Percentiles rank a stretch among this genome's conserved stretches.
Conservation (phyloP, 2,329 filamentous ascomycete species). For the Microsporum audouinii region DNA sequence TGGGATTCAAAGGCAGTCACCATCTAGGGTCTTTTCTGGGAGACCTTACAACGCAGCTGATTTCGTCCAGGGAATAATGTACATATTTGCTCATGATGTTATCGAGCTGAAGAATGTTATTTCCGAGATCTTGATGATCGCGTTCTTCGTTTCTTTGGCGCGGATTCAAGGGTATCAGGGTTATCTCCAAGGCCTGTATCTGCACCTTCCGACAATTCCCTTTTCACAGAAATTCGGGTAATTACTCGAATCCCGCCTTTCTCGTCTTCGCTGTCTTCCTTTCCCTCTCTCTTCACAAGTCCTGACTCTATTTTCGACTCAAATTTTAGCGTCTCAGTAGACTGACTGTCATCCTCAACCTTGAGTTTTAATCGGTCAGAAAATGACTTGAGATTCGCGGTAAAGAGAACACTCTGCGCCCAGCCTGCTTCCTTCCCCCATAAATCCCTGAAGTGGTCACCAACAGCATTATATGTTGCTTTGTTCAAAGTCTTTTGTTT, state of each 20-base stretch:
- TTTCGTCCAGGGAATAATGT: neutral
- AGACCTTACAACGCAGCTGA: neutral
- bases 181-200: neutral
- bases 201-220: constrained; percentile 10
- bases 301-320: neutral
- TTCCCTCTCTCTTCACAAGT: neutral
- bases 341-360: constrained; percentile 23
- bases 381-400: constrained; percentile 79
- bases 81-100: neutral
- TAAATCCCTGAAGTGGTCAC: constrained; percentile 73
- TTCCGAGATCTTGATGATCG: constrained; percentile 1
- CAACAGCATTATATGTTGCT: constrained; percentile 76
- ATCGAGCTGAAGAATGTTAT: neutral
- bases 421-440: constrained; percentile 94
- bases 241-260: neutral
- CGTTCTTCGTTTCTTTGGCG: constrained; percentile 10
- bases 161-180: neutral
- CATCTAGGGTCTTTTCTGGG: neutral
- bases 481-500: constrained; percentile 81
- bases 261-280: neutral
- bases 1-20: constrained; percentile 3
- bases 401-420: constrained; percentile 95
- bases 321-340: neutral
- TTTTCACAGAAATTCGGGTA: constrained; percentile 9
- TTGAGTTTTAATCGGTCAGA: constrained; percentile 49